These are phyloP conservation scores for Lathyrus tuberosus DNA, from an alignment of 306 rosid genomes.

Conservation along the genomic window DNA sequence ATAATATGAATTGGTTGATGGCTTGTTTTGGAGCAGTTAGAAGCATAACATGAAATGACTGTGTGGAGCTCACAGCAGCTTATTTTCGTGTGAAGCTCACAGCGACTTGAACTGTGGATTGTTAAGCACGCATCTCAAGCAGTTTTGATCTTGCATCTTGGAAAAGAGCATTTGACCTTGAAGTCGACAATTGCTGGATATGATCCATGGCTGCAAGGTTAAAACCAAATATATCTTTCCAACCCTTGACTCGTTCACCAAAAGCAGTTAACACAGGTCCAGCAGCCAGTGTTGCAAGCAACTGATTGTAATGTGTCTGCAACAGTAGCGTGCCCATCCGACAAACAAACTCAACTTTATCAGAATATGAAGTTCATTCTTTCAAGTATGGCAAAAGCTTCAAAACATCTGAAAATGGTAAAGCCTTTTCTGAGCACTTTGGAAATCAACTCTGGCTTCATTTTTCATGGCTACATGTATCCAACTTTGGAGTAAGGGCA, in stretches of 20 bases:
- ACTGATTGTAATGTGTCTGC: slow-evolving; percentile 82
- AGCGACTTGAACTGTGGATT: too few relatives aligned
- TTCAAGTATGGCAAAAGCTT: slow-evolving; percentile 79
- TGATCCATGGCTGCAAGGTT: slow-evolving; percentile 97
- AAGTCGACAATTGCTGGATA: slow-evolving; percentile 82
- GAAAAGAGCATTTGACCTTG: slow-evolving; percentile 78
- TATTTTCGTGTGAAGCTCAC: too few relatives aligned
- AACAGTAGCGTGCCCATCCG: slow-evolving; percentile 63
- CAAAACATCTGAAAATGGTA: slow-evolving; percentile 89
- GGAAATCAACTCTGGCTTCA: too few relatives aligned
- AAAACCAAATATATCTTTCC: slow-evolving; percentile 83
- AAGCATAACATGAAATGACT: too few relatives aligned
- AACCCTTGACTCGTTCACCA: slow-evolving; percentile 75
- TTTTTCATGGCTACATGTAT: too few relatives aligned
- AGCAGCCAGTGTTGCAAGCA: slow-evolving; percentile 76
- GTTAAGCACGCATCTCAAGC: slow-evolving; percentile 64
- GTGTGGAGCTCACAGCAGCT: too few relatives aligned
- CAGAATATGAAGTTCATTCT: slow-evolving; percentile 76
- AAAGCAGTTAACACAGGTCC: slow-evolving; percentile 68
- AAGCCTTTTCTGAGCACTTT: too few relatives aligned
- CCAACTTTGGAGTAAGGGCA: too few relatives aligned
- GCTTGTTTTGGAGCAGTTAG: too few relatives aligned
- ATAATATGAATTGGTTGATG: slow-evolving; percentile 90
- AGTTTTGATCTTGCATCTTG: slow-evolving; percentile 76
- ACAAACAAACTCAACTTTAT: slow-evolving; percentile 94